Base-by-base conservation (phyloP, 1,284 basidiomycete species). In the Flammula alnicola region DNA sequence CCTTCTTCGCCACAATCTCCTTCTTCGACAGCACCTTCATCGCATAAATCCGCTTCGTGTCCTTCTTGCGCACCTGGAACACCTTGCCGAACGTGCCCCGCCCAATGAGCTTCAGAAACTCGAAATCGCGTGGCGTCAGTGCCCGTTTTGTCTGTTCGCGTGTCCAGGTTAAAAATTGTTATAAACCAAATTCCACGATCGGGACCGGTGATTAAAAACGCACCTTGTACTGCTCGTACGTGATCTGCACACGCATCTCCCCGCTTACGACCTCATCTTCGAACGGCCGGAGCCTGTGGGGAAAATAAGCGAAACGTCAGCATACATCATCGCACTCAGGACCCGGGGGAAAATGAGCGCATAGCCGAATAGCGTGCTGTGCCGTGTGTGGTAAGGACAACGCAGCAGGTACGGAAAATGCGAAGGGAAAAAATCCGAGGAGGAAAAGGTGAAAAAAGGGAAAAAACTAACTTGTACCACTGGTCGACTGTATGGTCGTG, bases 1-100 rank as follows among this genome's bases (percentile, higher is more conserved):
- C 97, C 73, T 99, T 99, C 79, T 98, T 99, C 38, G 93, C 93
- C 49, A 98, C 87, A 63, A 99, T 99, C 71, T 99, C 97, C 74
- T 93, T 95, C 77, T 99, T 99, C 30, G 92, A 95, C 27, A 99
- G 81, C 41, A 99, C 93, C 69, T 99, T 99, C 96, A 99, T 99
- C 47, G 97, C 97, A 74, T 98, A 99, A 75, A 99, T 99, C 44
- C 97, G 91, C 69, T 93, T 91, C 36, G 97, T 99, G 75, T 99
- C 96, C 68, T 81, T 87, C 75, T 99, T 99, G 54, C 96, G 91
- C 31, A 99, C 96, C 72, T 99, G 97, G 79, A 98, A 99, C 17
- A 99, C 96, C 43, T 93, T 90, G n/a, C 97, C 97, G 68, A 99
- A 99, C 0, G 97, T 99, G 4, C 97, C 97, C 44, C 94, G 88